phyloP scores from a whole-genome alignment of 768 basidiomycete genomes.

The Xerocomellus chrysenteron region DNA sequence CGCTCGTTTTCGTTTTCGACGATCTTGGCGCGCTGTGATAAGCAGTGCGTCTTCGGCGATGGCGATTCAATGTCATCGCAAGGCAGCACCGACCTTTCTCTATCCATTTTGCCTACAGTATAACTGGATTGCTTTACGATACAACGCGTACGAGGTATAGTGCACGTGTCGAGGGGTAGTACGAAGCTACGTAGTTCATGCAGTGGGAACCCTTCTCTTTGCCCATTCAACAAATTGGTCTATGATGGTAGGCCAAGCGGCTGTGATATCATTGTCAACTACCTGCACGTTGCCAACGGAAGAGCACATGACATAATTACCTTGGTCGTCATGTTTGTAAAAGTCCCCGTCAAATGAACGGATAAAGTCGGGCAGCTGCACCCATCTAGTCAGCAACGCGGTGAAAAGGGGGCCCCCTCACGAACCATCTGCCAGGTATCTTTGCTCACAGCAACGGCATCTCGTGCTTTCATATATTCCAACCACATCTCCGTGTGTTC shows the following conservation, averaged over 20 bases:
- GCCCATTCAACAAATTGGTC: constrained; percentile 81
- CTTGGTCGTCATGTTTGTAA: constrained; percentile 71
- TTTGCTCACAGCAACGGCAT: constrained; percentile 77
- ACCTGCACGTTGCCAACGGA: background rate
- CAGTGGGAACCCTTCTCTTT: constrained; percentile 33
- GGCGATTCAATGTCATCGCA: constrained; percentile 8
- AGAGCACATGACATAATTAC: constrained; percentile 36
- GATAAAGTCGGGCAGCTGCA: constrained; percentile 77
- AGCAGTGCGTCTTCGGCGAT: constrained; percentile 1
- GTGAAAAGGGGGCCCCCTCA: constrained; percentile 5
- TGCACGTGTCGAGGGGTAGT: background rate
- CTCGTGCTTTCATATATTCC: constrained; percentile 64
- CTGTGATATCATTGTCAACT: constrained; percentile 36
- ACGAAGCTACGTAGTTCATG: constrained; percentile 2
- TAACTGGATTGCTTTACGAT: background rate
- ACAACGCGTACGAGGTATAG: constrained; percentile 7
- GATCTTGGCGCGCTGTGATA: constrained; percentile 3
- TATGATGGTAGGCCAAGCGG: constrained; percentile 84
- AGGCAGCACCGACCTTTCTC: background rate
- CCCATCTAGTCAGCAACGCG: constrained; percentile 5
- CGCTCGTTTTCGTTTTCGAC: constrained; percentile 23
- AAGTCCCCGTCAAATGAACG: constrained; percentile 73
- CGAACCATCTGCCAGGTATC: constrained; percentile 88
- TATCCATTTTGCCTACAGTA: constrained; percentile 10
- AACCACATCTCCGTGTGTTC: constrained; percentile 74